Conservation (phyloP, 257 asterid genomes). For the Scutellaria baicalensis region DNA sequence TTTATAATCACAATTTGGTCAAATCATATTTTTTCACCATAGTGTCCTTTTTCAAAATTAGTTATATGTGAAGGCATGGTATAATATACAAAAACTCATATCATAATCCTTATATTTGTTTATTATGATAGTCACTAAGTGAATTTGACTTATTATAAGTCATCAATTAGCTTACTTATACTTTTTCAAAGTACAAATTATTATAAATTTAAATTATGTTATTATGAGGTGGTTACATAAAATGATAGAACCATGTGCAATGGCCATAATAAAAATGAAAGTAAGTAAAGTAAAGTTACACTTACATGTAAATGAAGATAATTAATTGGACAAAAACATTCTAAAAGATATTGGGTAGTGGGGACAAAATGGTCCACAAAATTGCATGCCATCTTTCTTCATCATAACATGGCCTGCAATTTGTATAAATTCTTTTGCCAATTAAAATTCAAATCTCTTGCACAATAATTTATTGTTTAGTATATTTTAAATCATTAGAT, state of each 20-base stretch:
- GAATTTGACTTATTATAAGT: neutral
- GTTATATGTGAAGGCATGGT: neutral
- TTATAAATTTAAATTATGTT: neutral
- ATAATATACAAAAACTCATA: neutral
- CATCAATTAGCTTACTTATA: neutral
- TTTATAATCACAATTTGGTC: too few species aligned
- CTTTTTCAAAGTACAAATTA: neutral
- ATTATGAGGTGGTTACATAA: constrained; percentile 12
- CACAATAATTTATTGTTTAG: too few species aligned
- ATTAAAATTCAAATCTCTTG: neutral
- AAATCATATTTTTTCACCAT: too few species aligned
- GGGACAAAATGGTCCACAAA: constrained; percentile 14
- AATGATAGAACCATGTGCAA: constrained; percentile 19
- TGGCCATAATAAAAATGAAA: neutral
- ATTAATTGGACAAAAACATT: neutral
- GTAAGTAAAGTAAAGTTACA: neutral
- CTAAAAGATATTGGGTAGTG: neutral
- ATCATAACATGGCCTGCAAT: constrained; percentile 15
- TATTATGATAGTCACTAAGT: neutral
- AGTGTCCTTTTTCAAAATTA: neutral
- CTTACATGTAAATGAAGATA: neutral
- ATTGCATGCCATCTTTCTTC: constrained; percentile 1
- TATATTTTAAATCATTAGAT: too few species aligned
- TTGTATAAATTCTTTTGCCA: neutral
- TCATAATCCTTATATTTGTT: neutral